A percentile compares a stretch with the other conserved stretches of the same genome.
These are phyloP conservation scores for Raphanus sativus DNA, from an alignment of 345 rosid genomes.

Conservation along the genomic window DNA sequence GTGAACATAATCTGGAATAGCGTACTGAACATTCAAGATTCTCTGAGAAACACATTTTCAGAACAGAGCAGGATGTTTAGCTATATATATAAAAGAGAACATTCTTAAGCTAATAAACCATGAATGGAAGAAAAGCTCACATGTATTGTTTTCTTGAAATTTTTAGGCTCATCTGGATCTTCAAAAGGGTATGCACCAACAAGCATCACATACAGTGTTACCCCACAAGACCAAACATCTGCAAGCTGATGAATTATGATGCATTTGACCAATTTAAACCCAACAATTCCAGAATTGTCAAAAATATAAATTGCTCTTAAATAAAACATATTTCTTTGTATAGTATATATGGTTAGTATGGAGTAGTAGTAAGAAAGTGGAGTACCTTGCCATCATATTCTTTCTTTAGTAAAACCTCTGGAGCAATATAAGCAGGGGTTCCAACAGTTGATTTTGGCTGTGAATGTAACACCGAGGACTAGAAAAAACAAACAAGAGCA, in stretches of 20 bases:
- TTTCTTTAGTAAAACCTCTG: constrained; percentile 92
- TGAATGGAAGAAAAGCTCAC: constrained; percentile 39
- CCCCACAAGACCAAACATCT: constrained; percentile 99
- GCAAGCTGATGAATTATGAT: constrained; percentile 62
- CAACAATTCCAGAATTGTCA: neutral
- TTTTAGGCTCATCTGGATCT: constrained; percentile 96
- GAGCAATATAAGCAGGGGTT: constrained; percentile 99
- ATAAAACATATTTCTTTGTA: neutral
- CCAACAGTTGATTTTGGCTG: constrained; percentile 98
- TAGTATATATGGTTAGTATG: constrained; percentile 5
- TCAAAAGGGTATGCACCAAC: constrained; percentile 99
- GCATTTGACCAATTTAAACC: neutral
- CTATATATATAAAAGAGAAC: neutral
- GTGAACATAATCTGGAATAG: constrained; percentile 91
- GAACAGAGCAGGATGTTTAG: constrained; percentile 8
- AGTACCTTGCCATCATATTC: constrained; percentile 98
- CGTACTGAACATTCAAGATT: constrained; percentile 90
- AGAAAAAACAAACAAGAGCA: constrained; percentile 24
- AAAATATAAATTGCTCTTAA: neutral
- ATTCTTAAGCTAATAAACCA: constrained; percentile 7
- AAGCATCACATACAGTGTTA: constrained; percentile 91
- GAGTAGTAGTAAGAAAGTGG: neutral
- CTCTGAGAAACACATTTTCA: constrained; percentile 52
- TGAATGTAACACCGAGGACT: constrained; percentile 96
- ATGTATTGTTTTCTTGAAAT: constrained; percentile 90